Conservation (phyloP, 805 yeast genomes). For the Teunomyces barrocoloradensis region DNA sequence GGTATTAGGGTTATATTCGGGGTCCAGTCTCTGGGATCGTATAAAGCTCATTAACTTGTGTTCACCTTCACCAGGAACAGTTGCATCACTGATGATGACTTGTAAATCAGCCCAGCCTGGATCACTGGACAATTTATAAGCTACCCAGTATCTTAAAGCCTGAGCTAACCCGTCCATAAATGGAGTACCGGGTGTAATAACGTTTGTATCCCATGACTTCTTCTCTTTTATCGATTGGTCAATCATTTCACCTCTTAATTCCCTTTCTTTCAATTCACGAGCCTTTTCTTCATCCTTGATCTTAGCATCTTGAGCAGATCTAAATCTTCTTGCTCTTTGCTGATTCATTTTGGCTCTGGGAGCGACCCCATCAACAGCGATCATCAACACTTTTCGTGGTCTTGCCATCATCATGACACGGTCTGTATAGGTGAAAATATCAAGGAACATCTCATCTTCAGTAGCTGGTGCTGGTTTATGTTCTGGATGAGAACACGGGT, state of each 20-base stretch:
- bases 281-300: constrained; percentile 71
- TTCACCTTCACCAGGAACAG: constrained; percentile 99
- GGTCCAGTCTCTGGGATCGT: constrained; percentile 83
- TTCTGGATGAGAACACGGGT: constrained; percentile 98
- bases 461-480: constrained; percentile 93
- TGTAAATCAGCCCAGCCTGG: constrained; percentile 92
- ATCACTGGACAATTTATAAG: constrained; percentile 80
- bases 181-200: constrained; percentile 98
- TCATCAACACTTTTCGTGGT: constrained; percentile 87
- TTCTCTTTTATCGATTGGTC: constrained; percentile 73
- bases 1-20: constrained; percentile 87
- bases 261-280: constrained; percentile 55
- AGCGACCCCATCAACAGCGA: constrained; percentile 99
- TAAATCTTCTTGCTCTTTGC: constrained; percentile 89
- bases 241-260: constrained; percentile 65
- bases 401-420: constrained; percentile 90
- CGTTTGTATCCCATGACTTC: constrained; percentile 91
- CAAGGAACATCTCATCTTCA: constrained; percentile 95
- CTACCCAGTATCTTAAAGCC: constrained; percentile 86
- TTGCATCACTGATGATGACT: constrained; percentile 89
- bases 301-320: constrained; percentile 87
- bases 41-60: constrained; percentile 97
- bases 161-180: constrained; percentile 89
- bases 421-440: constrained; percentile 88
- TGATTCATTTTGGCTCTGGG: constrained; percentile 98